Conservation (phyloP, 2,329 filamentous ascomycete genomes). For the Diplodia intermedia region DNA sequence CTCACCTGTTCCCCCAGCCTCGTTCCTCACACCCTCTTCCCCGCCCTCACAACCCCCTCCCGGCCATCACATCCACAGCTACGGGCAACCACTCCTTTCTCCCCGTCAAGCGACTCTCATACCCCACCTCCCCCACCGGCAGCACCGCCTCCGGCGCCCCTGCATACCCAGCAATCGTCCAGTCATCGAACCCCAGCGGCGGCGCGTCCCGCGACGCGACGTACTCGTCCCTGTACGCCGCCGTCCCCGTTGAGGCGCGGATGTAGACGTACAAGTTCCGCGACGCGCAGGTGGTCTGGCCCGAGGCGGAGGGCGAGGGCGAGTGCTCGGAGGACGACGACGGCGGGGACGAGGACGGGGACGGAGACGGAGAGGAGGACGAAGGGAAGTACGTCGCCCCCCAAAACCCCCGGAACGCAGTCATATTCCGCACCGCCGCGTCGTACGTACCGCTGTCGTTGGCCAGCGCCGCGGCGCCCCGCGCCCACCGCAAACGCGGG, state of each 20-base stretch:
- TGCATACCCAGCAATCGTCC: not conserved
- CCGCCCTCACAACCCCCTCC: not conserved
- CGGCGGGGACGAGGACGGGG: too few species aligned
- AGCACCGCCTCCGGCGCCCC: not conserved
- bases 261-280: constrained; percentile 3
- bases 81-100: not conserved
- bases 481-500: not conserved
- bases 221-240: constrained; percentile 5
- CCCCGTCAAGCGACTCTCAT: not conserved
- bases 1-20: too few species aligned
- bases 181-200: constrained; percentile 1
- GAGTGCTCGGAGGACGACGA: too few species aligned
- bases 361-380: not conserved
- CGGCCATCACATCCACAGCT: not conserved
- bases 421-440: not conserved
- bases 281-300: too few species aligned
- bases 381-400: not conserved
- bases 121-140: not conserved
- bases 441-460: not conserved
- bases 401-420: not conserved
- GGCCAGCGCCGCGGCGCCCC: not conserved
- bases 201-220: not conserved
- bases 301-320: too few species aligned
- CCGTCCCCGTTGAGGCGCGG: not conserved
- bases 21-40: not conserved